Conservation (phyloP, 1,284 basidiomycete genomes). For the Pseudozyma tsukubaensis region DNA sequence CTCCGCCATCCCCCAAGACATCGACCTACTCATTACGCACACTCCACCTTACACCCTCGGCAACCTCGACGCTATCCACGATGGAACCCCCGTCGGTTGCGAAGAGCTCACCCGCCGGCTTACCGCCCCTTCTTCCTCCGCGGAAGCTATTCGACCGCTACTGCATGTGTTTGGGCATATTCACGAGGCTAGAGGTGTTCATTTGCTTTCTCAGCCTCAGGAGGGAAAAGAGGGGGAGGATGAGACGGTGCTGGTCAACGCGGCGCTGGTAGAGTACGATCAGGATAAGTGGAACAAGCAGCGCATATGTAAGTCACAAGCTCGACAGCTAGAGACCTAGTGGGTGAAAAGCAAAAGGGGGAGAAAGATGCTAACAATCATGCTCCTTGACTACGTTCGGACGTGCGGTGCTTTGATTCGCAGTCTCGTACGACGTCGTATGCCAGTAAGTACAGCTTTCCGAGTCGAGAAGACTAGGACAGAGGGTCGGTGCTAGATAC, state of each 20-base stretch:
- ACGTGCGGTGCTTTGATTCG: not conserved
- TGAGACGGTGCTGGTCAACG: constrained; percentile 46
- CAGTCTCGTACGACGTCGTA: constrained; percentile 35
- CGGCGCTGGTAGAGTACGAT: constrained; percentile 53
- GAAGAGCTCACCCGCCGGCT: constrained; percentile 38
- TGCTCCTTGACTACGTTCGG: too few relatives aligned
- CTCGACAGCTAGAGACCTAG: not conserved
- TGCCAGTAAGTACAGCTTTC: constrained; percentile 23
- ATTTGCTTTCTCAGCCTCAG: constrained; percentile 15
- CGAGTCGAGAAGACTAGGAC: not conserved
- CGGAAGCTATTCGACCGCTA: constrained; percentile 24
- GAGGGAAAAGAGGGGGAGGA: constrained; percentile 1
- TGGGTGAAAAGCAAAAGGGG: not conserved
- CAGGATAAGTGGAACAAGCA: constrained; percentile 19
- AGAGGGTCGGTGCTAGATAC: too few relatives aligned
- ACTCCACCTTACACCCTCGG: constrained; percentile 31
- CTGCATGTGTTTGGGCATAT: constrained; percentile 55
- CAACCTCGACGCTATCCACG: constrained; percentile 29
- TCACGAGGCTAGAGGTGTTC: constrained; percentile 42
- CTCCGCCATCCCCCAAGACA: constrained; percentile 17
- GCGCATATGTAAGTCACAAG: constrained; percentile 20
- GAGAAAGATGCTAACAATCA: not conserved
- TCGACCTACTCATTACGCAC: constrained; percentile 52
- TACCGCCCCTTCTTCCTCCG: not conserved
- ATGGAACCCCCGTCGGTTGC: constrained; percentile 47